Evolutionary conservation across 2,329 filamentous ascomycete genomes (phyloP), one percentile per base, ranked within the genome.

Genomic region (Sporothrix variecibatus): DNA sequence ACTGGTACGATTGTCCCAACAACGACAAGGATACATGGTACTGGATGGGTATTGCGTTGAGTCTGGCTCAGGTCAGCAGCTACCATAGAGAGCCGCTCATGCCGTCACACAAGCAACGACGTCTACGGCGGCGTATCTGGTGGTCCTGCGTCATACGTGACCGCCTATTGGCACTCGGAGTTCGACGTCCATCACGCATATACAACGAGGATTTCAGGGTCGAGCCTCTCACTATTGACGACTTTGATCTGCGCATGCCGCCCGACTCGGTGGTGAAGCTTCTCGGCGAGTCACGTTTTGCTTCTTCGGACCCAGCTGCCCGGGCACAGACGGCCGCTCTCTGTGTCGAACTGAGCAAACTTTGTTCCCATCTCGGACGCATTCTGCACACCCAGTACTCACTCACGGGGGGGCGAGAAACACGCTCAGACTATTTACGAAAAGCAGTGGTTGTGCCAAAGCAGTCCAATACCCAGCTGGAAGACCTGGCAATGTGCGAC

Each of bases 11-110:
- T 20, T 40, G 28, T 17, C 62, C 62, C 2, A 34, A 67, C 31
- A 38, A 67, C 34, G 62, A 43, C n/a, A 67, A 67, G 38, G 62
- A 67, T 23, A 67, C 62, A 6, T 67, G 62, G 62, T 67, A 67
- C 62, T 67, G 62, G 62, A 67, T 67, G 62, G 62, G 62, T 9
- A 67, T 67, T 23, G 38, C 62, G 17, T 43, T 67, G 31, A 23
- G 15, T n/a, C 62, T 67, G n/a, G 62, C 62, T 23, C 62, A 67
- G 23, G 62, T 67, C 17, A 43, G n/a, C 31, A 12, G 34, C 31
- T 43, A 38, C 5, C 62, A 67, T n/a, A 17, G 62, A 23, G 34
- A 67, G 17, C 62, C 62, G 17, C 28, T 34, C 20, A 62, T 56
- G 51, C n/a, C 51, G 20, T 56, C 51, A 4, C n/a, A 26, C 23